Conservation (phyloP, 352 stramenopile species). For the Pythium sukuiense region DNA sequence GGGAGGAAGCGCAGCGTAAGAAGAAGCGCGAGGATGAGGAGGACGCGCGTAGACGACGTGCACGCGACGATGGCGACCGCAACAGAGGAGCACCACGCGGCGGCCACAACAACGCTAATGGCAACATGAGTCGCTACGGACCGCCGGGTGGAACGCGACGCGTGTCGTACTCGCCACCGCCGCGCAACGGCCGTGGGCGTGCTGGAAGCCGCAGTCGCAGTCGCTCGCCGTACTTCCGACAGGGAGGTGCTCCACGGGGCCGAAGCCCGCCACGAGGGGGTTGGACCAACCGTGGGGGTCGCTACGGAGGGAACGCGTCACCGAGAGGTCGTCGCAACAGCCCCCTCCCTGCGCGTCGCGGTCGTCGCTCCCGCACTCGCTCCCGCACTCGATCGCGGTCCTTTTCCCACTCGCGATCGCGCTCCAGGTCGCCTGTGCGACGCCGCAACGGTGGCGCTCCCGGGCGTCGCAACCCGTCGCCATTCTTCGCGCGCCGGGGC, state of each 20-base stretch:
- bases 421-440: conserved; percentile 20
- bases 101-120: conserved; percentile 4
- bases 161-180: background rate
- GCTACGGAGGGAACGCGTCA: conserved; percentile 3
- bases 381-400: conserved; percentile 27
- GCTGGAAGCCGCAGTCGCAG: conserved; percentile 2
- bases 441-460: conserved; percentile 1
- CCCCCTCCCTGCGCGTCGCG: background rate
- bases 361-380: conserved; percentile 9
- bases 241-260: conserved; percentile 43
- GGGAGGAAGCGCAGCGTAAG: conserved; percentile 13
- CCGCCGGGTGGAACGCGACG: background rate
- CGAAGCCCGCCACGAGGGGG: conserved; percentile 29
- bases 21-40: conserved; percentile 13
- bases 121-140: conserved; percentile 3
- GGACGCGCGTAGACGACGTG: conserved; percentile 2
- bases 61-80: conserved; percentile 1
- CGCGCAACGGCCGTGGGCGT: background rate
- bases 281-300: conserved; percentile 6
- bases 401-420: conserved; percentile 17
- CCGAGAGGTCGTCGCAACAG: conserved; percentile 1
- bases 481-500: conserved; percentile 13
- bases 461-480: conserved; percentile 14
- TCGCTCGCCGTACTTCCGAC: conserved; percentile 21
- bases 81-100: background rate